Conservation (phyloP, 495 filamentous ascomycete species). For the Talaromyces nanjingensis region DNA sequence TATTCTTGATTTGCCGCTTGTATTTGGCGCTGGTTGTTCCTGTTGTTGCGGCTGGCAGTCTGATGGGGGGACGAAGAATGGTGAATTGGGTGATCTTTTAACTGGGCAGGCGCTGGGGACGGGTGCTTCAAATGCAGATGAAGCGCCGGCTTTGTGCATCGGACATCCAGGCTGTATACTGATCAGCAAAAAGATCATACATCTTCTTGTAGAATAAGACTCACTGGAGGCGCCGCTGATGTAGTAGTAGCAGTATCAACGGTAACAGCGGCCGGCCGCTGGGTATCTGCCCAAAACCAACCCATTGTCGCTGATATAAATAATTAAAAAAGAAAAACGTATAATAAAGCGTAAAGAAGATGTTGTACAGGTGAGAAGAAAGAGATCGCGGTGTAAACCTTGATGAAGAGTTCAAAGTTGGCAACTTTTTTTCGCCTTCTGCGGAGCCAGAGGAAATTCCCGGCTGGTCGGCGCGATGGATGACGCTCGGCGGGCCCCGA, state of each 20-base stretch:
- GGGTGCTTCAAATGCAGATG: constrained; percentile 42
- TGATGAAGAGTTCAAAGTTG: neutral
- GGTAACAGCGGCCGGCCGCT: constrained; percentile 34
- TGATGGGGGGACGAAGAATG: constrained; percentile 27
- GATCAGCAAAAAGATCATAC: constrained; percentile 20
- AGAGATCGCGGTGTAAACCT: neutral
- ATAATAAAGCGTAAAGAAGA: neutral
- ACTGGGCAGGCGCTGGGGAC: constrained; percentile 49
- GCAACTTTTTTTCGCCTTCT: constrained; percentile 1
- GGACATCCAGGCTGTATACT: constrained; percentile 71
- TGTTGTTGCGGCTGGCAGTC: neutral
- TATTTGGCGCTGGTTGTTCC: constrained; percentile 29
- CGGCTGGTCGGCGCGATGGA: neutral
- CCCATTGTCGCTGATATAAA: constrained; percentile 55
- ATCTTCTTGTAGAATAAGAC: constrained; percentile 20
- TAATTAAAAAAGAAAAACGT: neutral
- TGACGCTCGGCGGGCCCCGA: constrained; percentile 5
- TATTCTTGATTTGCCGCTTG: constrained; percentile 51
- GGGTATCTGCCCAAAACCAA: constrained; percentile 94
- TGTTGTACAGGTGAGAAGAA: neutral
- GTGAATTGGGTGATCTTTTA: constrained; percentile 32
- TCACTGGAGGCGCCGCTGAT: constrained; percentile 60
- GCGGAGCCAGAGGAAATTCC: constrained; percentile 3
- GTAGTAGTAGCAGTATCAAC: constrained; percentile 20
- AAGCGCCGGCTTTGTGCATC: constrained; percentile 65